These are phyloP conservation scores for Aspergillus texensis DNA, from an alignment of 2,329 filamentous ascomycete genomes.

Conservation along the genomic window DNA sequence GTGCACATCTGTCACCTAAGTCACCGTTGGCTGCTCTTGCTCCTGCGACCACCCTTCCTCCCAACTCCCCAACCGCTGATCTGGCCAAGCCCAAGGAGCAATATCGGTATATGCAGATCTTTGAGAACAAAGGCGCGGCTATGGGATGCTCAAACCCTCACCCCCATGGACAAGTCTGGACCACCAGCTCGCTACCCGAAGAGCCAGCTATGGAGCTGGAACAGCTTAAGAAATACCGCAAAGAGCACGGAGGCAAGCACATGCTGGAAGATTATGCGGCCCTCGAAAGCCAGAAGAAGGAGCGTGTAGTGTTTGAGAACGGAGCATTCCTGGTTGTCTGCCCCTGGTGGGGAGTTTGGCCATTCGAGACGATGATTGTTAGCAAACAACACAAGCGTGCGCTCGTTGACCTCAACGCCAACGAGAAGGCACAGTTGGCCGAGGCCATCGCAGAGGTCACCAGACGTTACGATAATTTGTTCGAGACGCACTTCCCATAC, in stretches of 20 bases:
- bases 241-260: constrained; percentile 71
- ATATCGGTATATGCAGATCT: constrained; percentile 98
- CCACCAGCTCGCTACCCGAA: constrained; percentile 85
- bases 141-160: constrained; percentile 99
- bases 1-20: constrained; percentile 72
- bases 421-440: constrained; percentile 74
- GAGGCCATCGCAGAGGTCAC: constrained; percentile 87
- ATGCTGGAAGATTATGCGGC: constrained; percentile 84
- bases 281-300: constrained; percentile 77
- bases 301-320: constrained; percentile 89
- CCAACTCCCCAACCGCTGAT: constrained; percentile 48
- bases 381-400: constrained; percentile 82
- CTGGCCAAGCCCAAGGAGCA: constrained; percentile 67
- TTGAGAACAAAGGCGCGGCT: constrained; percentile 95
- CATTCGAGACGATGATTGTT: constrained; percentile 90
- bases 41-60: constrained; percentile 49
- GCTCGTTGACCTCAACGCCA: constrained; percentile 75
- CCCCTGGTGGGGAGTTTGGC: constrained; percentile 98
- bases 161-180: constrained; percentile 96
- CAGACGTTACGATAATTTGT: constrained; percentile 91
- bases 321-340: constrained; percentile 81
- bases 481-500: constrained; percentile 95
- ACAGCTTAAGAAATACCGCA: constrained; percentile 77
- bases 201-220: constrained; percentile 79
- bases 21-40: constrained; percentile 63